These are phyloP conservation scores for Cucumis hystrix DNA, from an alignment of 306 rosid genomes.

Conservation along the genomic window DNA sequence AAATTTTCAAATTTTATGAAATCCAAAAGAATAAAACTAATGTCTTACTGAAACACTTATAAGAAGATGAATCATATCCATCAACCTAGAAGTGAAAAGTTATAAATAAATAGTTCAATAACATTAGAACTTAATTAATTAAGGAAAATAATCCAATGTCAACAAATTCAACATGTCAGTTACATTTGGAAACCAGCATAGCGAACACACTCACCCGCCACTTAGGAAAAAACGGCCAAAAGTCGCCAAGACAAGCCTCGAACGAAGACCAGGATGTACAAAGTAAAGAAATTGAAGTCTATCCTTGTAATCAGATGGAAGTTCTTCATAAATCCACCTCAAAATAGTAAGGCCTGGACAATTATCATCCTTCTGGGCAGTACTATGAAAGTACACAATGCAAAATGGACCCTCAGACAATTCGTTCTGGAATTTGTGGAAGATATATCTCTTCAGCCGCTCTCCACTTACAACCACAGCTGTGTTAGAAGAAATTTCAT, in stretches of 20 bases:
- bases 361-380: conserved; percentile 79
- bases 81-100: not conserved
- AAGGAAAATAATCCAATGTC: not conserved
- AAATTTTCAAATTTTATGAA: not conserved
- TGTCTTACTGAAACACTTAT: not conserved
- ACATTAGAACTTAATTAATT: not conserved
- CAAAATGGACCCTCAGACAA: conserved; percentile 66
- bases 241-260: conserved; percentile 73
- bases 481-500: conserved; percentile 14
- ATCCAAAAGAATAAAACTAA: not conserved
- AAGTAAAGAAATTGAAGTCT: conserved; percentile 76
- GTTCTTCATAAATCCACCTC: conserved; percentile 95
- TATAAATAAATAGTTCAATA: not conserved
- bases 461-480: conserved; percentile 67
- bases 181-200: not conserved
- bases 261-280: conserved; percentile 81
- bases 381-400: conserved; percentile 70
- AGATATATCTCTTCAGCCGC: conserved; percentile 64
- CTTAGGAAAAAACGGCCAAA: conserved; percentile 75
- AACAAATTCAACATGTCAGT: not conserved
- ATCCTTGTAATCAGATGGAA: conserved; percentile 58
- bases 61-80: not conserved
- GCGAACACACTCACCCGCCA: conserved; percentile 55
- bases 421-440: conserved; percentile 60
- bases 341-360: conserved; percentile 85